phyloP scores from a whole-genome alignment of 495 filamentous ascomycete species.

The Aspergillus hancockii region DNA sequence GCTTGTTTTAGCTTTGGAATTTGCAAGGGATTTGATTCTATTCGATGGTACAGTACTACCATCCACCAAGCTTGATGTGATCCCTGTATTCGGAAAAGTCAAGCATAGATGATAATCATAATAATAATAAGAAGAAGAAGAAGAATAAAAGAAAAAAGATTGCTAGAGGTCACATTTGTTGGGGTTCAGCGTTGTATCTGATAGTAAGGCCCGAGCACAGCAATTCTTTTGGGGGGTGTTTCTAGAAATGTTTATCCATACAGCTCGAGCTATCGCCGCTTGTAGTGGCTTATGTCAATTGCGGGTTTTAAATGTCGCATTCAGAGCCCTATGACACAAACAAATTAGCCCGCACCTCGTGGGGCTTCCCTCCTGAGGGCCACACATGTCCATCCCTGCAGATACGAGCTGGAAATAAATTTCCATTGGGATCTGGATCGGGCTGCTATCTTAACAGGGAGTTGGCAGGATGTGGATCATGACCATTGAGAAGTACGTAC shows the following conservation, averaged over 20 bases:
- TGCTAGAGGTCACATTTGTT: background rate
- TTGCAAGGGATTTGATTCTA: background rate
- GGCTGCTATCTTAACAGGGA: background rate
- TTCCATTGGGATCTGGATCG: background rate
- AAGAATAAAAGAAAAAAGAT: background rate
- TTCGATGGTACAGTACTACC: background rate
- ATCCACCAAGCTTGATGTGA: background rate
- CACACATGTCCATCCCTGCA: background rate
- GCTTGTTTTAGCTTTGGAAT: slow-evolving; percentile 4
- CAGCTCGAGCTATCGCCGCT: no score
- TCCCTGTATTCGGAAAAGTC: background rate
- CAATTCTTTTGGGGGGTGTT: no score
- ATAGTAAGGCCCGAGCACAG: no score
- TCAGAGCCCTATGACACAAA: background rate
- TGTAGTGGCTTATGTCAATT: no score
- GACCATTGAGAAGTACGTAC: background rate
- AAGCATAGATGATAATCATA: background rate
- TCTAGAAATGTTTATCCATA: no score
- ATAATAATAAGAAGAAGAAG: background rate
- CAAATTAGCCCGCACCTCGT: background rate
- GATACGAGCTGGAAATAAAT: background rate
- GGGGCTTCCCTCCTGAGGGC: background rate
- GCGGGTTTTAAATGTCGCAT: background rate
- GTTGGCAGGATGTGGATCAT: background rate
- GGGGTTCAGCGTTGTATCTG: background rate